Conservation (phyloP, 805 yeast species). For the Myxozyma kluyveri region DNA sequence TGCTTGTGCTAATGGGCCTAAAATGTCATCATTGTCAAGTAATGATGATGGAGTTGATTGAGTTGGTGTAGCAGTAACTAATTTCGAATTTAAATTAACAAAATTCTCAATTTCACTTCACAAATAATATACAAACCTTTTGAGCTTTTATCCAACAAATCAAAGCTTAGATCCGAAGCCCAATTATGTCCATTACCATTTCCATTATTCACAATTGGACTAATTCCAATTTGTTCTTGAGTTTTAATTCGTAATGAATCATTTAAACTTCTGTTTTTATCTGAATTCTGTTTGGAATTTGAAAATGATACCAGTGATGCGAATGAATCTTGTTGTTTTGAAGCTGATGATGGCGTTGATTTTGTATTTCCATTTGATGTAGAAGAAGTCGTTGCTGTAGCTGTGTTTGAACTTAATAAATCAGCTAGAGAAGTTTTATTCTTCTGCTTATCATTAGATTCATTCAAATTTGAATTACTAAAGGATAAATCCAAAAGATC, state of each 20-base stretch:
- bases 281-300: slow-evolving; percentile 8
- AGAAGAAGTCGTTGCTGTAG: not conserved
- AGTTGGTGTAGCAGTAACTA: not conserved
- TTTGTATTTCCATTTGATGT: slow-evolving; percentile 57
- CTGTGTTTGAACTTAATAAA: slow-evolving; percentile 41
- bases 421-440: slow-evolving; percentile 42
- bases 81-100: not conserved
- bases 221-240: slow-evolving; percentile 3
- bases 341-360: not conserved
- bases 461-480: slow-evolving; percentile 1
- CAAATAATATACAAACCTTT: not conserved
- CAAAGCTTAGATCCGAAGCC: slow-evolving; percentile 26
- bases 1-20: slow-evolving; percentile 30
- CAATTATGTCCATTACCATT: slow-evolving; percentile 8
- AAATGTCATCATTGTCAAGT: slow-evolving; percentile 26
- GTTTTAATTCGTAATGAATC: slow-evolving; percentile 5
- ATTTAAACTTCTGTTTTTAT: slow-evolving; percentile 14
- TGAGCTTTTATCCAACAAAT: slow-evolving; percentile 12
- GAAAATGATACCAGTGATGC: slow-evolving; percentile 29
- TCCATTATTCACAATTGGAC: not conserved
- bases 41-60: not conserved
- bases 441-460: not conserved
- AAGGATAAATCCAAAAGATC: slow-evolving; percentile 26
- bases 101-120: not conserved
- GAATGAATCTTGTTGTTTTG: slow-evolving; percentile 21